Evolutionary conservation across 148 eudicot genomes (phyloP), one percentile per base, ranked within the genome.

Genomic region (Vaccinium darrowii): DNA sequence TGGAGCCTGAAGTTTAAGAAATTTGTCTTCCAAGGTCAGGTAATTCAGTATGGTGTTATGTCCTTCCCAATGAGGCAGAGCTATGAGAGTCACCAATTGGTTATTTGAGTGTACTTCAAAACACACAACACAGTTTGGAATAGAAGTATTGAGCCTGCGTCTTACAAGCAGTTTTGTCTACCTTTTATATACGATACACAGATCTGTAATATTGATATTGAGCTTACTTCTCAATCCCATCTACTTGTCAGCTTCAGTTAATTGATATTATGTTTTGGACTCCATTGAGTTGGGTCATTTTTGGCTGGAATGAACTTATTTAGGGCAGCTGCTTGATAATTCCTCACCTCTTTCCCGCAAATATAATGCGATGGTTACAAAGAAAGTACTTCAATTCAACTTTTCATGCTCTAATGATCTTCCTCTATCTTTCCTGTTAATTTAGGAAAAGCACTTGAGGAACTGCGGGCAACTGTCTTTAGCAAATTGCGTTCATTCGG

Each of bases 391-490:
- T 11, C 10, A 19, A 50, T 50, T 47, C 27, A 83, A 33, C 63
- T 52, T 52, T 12, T 27, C 13, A 19, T 50, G 14, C 7, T 74
- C 56, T 78, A 18, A 14, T 30, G 12, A 63, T 78, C 60, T 84
- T 39, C 57, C 12, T 81, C 51, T 58, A 16, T 80, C 21, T 33
- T 82, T 76, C 81, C 52, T 84, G 52, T 73, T 71, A 33, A 39
- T 83, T 57, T 84, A 95, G 98, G 96, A 69, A 94, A 90, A 91
- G 98, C 98, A 19, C 77, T 94, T 86, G 98, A 95, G 89, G 96
- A 95, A 83, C 81, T 93, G 83, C 93, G 98, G 8, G 92, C 94
- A 19, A 90, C 98, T 15, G 85, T 93, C 80, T 95, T 93, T 87
- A 91, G 89, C 87, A 92, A 89, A 84, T 80, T 93, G 56, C 91